These are phyloP conservation scores for Clonostachys rosea DNA, from an alignment of 2,329 filamentous ascomycete genomes.

Conservation along the genomic window DNA sequence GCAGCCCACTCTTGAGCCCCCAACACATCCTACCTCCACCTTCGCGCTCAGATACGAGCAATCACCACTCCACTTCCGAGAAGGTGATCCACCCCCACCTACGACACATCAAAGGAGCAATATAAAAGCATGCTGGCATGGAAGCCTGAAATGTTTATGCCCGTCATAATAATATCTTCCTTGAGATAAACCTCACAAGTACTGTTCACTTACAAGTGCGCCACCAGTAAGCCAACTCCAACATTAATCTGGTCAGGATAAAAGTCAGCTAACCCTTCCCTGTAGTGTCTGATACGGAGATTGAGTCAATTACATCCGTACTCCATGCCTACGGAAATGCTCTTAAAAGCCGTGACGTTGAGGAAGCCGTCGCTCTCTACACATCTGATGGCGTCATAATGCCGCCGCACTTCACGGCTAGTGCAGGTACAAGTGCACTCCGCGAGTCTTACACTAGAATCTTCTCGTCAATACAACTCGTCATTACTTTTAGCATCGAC, in stretches of 20 bases:
- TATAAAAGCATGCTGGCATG: too few species aligned
- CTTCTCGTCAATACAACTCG: constrained; percentile 7
- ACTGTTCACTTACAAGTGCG: too few species aligned
- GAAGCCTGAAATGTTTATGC: too few species aligned
- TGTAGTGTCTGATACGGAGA: constrained; percentile 26
- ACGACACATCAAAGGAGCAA: too few species aligned
- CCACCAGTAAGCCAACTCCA: too few species aligned
- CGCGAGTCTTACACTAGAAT: constrained; percentile 11
- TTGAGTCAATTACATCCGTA: constrained; percentile 7
- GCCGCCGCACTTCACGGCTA: constrained; percentile 11
- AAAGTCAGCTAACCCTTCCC: neutral
- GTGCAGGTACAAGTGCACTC: constrained; percentile 6
- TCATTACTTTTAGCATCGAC: constrained; percentile 7
- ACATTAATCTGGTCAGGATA: neutral
- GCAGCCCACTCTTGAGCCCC: too few species aligned
- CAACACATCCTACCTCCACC: too few species aligned
- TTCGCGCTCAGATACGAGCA: too few species aligned
- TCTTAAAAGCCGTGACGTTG: constrained; percentile 8
- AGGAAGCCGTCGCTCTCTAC: constrained; percentile 9
- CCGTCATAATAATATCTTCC: too few species aligned
- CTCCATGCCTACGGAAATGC: constrained; percentile 7
- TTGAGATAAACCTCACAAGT: too few species aligned
- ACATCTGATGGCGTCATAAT: constrained; percentile 14
- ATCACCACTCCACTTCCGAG: too few species aligned
- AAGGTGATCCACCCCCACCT: too few species aligned